Evolutionary conservation across 139 green algal genomes (phyloP).

Genomic region (Chlamydomonas sp.): DNA sequence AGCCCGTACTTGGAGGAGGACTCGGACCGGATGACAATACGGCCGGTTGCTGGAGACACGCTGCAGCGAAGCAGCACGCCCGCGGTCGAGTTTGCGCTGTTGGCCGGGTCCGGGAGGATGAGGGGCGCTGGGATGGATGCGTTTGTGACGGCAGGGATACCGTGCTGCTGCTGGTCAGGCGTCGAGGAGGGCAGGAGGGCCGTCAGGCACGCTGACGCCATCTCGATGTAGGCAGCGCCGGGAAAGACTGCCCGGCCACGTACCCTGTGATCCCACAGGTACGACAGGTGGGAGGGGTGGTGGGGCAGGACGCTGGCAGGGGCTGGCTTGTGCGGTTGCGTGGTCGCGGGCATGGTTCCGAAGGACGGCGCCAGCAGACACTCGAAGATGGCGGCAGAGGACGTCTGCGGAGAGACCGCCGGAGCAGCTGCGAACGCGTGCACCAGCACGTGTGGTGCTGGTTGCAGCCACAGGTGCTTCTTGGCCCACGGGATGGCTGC

Average conservation of each 20-base stretch:
- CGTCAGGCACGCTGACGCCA: conserved; percentile 28
- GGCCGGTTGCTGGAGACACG: conserved; percentile 8
- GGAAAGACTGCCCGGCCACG: conserved; percentile 62
- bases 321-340: no score
- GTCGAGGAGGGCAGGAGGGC: background rate
- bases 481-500: conserved; percentile 11
- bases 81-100: no score
- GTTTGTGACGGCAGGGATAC: background rate
- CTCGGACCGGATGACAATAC: conserved; percentile 17
- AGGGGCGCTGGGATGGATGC: conserved; percentile 64
- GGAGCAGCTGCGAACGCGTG: background rate
- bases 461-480: conserved; percentile 31
- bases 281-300: background rate
- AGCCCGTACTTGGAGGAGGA: no score
- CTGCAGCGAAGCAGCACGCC: conserved; percentile 3
- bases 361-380: background rate
- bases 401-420: no score
- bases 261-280: conserved; percentile 78
- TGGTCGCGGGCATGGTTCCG: no score
- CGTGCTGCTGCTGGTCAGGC: background rate
- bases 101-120: conserved; percentile 26
- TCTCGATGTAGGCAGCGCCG: conserved; percentile 72
- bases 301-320: no score
- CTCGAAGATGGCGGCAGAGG: conserved; percentile 2
- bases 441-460: background rate